Evolutionary conservation across 805 yeast species (phyloP).

Genomic region (Lipomyces mesembrius): DNA sequence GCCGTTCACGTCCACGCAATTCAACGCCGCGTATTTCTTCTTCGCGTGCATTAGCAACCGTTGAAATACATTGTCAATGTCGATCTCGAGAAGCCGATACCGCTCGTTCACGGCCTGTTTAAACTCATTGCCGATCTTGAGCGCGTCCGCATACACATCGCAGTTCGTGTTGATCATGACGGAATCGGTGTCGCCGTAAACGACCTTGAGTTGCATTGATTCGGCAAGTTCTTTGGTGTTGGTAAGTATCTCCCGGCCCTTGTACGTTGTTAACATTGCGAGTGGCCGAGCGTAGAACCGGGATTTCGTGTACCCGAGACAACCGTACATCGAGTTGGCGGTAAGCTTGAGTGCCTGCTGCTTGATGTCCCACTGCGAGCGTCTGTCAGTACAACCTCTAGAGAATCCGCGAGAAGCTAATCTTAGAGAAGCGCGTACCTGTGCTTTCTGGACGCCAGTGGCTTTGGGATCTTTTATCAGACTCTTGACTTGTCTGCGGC

Average conservation of each 20-base stretch:
- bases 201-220: slow-evolving; percentile 76
- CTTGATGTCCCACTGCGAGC: slow-evolving; percentile 86
- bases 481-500: slow-evolving; percentile 92
- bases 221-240: slow-evolving; percentile 94
- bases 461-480: slow-evolving; percentile 75
- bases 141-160: slow-evolving; percentile 68
- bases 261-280: slow-evolving; percentile 92
- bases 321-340: slow-evolving; percentile 99
- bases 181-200: slow-evolving; percentile 98
- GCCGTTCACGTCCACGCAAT: slow-evolving; percentile 58
- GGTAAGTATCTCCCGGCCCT: slow-evolving; percentile 93
- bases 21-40: slow-evolving; percentile 95
- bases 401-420: not conserved
- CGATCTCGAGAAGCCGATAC: slow-evolving; percentile 86
- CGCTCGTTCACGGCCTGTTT: slow-evolving; percentile 85
- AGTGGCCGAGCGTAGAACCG: slow-evolving; percentile 94
- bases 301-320: slow-evolving; percentile 89
- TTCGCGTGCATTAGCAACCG: slow-evolving; percentile 86
- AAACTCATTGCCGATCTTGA: slow-evolving; percentile 81
- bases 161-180: slow-evolving; percentile 96
- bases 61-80: slow-evolving; percentile 90
- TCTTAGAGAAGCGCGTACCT: slow-evolving; percentile 12
- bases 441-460: slow-evolving; percentile 56
- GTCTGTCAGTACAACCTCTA: slow-evolving; percentile 21
- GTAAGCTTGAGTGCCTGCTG: slow-evolving; percentile 96